Evolutionary conservation across 2,329 filamentous ascomycete species (phyloP).

Genomic region (Trichoderma semiorbis): DNA sequence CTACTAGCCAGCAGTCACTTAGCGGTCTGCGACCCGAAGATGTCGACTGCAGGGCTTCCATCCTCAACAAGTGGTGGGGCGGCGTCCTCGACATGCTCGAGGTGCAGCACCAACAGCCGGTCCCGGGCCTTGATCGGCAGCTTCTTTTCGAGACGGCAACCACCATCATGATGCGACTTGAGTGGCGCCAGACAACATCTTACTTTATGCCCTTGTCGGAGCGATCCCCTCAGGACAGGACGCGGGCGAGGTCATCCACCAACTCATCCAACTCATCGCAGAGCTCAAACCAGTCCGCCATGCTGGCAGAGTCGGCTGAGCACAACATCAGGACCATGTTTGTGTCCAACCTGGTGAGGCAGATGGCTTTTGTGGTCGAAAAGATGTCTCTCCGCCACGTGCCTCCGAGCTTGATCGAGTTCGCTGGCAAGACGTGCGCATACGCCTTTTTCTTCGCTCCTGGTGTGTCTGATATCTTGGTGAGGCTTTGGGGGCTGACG

Average conservation of each 20-base stretch:
- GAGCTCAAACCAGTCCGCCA: constrained; percentile 60
- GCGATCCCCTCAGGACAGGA: constrained; percentile 47
- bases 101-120: constrained; percentile 62
- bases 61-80: constrained; percentile 89
- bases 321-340: constrained; percentile 90
- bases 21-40: constrained; percentile 68
- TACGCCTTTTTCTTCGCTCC: constrained; percentile 94
- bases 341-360: constrained; percentile 73
- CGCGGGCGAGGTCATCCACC: constrained; percentile 45
- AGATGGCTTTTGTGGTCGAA: constrained; percentile 83
- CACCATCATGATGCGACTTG: constrained; percentile 80
- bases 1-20: constrained; percentile 65
- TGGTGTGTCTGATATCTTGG: constrained; percentile 76
- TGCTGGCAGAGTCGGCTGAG: constrained; percentile 65
- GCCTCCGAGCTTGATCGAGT: constrained; percentile 67
- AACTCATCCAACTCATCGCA: constrained; percentile 58
- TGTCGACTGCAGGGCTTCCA: constrained; percentile 72
- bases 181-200: constrained; percentile 76
- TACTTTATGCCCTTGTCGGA: constrained; percentile 61
- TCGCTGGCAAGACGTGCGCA: constrained; percentile 85
- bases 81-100: constrained; percentile 78
- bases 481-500: constrained; percentile 74
- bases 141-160: constrained; percentile 74
- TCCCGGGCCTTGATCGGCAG: constrained; percentile 80
- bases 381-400: constrained; percentile 77